Evolutionary conservation across 2,329 filamentous ascomycete species (phyloP).

Genomic region (Stemphylium beticola): DNA sequence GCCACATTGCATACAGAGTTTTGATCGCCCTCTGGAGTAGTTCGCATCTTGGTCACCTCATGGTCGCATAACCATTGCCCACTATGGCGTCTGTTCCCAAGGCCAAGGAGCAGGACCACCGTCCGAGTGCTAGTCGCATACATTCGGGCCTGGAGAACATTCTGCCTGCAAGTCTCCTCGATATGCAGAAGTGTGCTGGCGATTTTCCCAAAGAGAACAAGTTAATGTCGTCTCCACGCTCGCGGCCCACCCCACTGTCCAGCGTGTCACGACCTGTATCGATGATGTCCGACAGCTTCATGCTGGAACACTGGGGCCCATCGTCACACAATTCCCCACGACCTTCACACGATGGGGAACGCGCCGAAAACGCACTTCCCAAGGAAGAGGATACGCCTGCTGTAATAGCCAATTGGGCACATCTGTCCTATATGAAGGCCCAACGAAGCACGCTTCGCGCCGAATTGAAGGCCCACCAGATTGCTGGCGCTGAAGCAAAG

Average conservation of each 20-base stretch:
- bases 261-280: conserved; percentile 38
- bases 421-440: conserved; percentile 44
- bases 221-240: conserved; percentile 21
- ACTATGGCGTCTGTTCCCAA: conserved; percentile 27
- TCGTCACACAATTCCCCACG: conserved; percentile 20
- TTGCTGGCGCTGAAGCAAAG: conserved; percentile 43
- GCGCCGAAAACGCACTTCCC: conserved; percentile 17
- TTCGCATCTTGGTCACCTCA: conserved; percentile 14
- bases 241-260: conserved; percentile 31
- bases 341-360: conserved; percentile 16
- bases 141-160: conserved; percentile 39
- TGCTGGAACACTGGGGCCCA: conserved; percentile 34
- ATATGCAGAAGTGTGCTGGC: conserved; percentile 15
- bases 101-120: conserved; percentile 24
- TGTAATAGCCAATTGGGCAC: conserved; percentile 46
- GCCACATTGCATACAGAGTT: conserved; percentile 14
- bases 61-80: conserved; percentile 19
- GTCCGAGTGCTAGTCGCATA: conserved; percentile 25
- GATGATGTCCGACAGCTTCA: conserved; percentile 46
- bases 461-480: conserved; percentile 42
- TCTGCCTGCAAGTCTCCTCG: conserved; percentile 32
- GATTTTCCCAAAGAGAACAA: conserved; percentile 24
- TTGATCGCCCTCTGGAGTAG: conserved; percentile 9
- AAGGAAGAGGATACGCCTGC: conserved; percentile 31
- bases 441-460: conserved; percentile 42